Evolutionary conservation across 768 basidiomycete genomes (phyloP).

Genomic region (Rhodotorula kratochvilovae): DNA sequence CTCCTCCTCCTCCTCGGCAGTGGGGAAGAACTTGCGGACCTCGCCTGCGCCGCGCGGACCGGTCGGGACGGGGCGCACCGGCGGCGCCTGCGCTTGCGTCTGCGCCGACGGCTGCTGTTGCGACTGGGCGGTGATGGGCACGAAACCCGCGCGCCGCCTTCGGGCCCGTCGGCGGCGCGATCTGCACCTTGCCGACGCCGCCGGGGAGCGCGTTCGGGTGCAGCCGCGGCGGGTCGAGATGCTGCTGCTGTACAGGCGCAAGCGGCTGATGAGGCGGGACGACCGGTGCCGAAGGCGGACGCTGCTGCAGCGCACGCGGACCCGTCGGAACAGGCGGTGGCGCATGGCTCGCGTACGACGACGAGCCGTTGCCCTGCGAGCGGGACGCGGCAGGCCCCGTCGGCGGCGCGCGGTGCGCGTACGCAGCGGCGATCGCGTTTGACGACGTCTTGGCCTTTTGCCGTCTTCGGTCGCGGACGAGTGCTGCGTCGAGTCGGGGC

Average conservation of each 20-base stretch:
- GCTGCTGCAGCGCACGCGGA: background rate
- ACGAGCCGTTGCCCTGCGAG: background rate
- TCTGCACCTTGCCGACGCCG: background rate
- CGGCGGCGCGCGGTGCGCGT: background rate
- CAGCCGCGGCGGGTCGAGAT: background rate
- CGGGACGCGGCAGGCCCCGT: too few relatives aligned
- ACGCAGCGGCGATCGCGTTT: background rate
- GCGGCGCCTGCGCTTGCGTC: background rate
- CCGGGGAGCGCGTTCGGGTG: background rate
- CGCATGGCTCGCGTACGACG: background rate
- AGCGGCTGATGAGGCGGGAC: background rate
- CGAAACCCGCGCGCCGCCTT: slow-evolving; percentile 21
- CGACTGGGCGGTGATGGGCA: slow-evolving; percentile 9
- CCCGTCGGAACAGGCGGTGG: background rate
- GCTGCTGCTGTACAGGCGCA: background rate
- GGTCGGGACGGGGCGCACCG: background rate
- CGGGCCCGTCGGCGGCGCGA: slow-evolving; percentile 16
- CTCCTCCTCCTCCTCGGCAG: slow-evolving; percentile 56
- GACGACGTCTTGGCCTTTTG: slow-evolving; percentile 17
- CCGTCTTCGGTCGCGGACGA: background rate
- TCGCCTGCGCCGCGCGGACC: slow-evolving; percentile 1
- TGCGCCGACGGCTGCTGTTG: background rate
- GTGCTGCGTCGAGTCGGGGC: background rate
- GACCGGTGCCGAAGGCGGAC: background rate
- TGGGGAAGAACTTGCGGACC: slow-evolving; percentile 75